Base-by-base conservation (phyloP, 306 rosid species). In the Geum urbanum region DNA sequence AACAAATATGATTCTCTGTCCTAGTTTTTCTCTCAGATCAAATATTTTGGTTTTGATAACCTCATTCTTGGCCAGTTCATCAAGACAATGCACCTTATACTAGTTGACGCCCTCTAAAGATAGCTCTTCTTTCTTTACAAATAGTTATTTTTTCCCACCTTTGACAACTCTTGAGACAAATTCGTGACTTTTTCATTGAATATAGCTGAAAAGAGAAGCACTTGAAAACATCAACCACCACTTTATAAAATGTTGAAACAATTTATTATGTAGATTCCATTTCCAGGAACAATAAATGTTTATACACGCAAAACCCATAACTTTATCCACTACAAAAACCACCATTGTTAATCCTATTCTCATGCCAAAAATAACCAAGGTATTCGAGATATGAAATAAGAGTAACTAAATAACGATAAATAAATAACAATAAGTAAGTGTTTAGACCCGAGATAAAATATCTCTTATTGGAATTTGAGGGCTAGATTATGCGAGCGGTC, bases 201-300 rank as follows among this genome's bases (percentile, higher is more conserved):
- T 19, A 92, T 90, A 59, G 96, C 89, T 76, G 91, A 90, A 81
- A 85, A 90, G 76, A 86, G 69, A 66, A 84, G 85, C 66, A 86
- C 90, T 88, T 85, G 83, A 68, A 63, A 20, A 39, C 16, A 55
- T 32, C 37, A 32, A 32, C 37, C 37, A 32, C 37, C 37, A 32
- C 3, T 32, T 32, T 3, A 32, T 32, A 32, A 2, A 32, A 32
- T 32, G 37, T 32, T 32, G 37, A 32, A 3, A 32, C 37, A 32
- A 2, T 32, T 32, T 32, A 32, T 32, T 32, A 32, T 32, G 37
- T 32, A 32, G 37, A 32, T 54, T 14, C 8, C 32, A 18, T 9
- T 54, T 54, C 59, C 8, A 54, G 35, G 14, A 19, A 35, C 11
- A 5, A 14, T 7, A 4, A 54, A 7, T 9, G 11, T 12, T 3